These are phyloP conservation scores for Lecanicillium sp. DNA, from an alignment of 2,329 filamentous ascomycete genomes.

Conservation along the genomic window DNA sequence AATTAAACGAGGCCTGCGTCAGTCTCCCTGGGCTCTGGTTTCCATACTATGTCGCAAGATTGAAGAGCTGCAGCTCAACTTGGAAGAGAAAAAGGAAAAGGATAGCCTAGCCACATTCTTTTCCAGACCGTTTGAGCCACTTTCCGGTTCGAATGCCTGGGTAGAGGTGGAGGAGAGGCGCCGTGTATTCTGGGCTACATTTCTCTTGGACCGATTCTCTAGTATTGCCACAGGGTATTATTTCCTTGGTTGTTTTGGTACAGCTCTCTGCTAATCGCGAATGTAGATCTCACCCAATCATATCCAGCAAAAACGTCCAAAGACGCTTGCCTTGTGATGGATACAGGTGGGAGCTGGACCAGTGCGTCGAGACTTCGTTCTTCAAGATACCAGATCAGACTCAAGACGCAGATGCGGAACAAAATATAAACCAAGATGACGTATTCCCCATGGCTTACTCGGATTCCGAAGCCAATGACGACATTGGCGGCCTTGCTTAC, in stretches of 20 bases:
- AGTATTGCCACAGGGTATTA: conserved; percentile 31
- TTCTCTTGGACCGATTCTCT: conserved; percentile 31
- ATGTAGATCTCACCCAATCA: conserved; percentile 20
- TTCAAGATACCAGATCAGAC: conserved; percentile 16
- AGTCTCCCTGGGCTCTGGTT: conserved; percentile 8
- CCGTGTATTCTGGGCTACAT: conserved; percentile 32
- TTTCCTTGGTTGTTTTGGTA: too few relatives aligned
- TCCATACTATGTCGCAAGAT: conserved; percentile 9
- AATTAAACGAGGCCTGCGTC: conserved; percentile 7
- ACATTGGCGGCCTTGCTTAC: conserved; percentile 32
- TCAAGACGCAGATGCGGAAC: conserved; percentile 15
- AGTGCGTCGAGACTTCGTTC: conserved; percentile 21
- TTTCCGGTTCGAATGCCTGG: conserved; percentile 18
- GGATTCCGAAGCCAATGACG: conserved; percentile 1
- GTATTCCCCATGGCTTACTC: conserved; percentile 3
- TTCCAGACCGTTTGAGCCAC: neutral
- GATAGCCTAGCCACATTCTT: neutral
- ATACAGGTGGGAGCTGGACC: conserved; percentile 26
- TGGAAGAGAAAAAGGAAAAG: conserved; percentile 1
- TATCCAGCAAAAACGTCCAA: conserved; percentile 10
- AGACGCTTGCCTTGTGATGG: conserved; percentile 31
- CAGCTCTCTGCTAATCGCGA: conserved; percentile 22
- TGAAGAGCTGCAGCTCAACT: conserved; percentile 7
- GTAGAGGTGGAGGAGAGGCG: conserved; percentile 28
- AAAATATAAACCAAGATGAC: conserved; percentile 17